These are phyloP conservation scores for Ophiostoma angusticollis DNA, from an alignment of 2,329 filamentous ascomycete species.

Conservation along the genomic window DNA sequence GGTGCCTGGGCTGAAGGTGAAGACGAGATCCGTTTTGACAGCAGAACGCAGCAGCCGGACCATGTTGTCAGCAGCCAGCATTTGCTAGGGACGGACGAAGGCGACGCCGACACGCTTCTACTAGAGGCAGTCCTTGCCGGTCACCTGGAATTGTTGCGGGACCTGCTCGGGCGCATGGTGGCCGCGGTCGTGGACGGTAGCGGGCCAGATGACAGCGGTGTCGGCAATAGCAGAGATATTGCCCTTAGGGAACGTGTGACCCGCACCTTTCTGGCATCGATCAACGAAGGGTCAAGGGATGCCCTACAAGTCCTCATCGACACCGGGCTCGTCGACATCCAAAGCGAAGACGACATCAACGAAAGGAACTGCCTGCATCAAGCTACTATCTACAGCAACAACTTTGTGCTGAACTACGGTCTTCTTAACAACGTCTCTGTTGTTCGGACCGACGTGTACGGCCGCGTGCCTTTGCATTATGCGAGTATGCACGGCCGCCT, in stretches of 20 bases:
- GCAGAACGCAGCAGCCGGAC: conserved; percentile 29
- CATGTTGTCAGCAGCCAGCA: conserved; percentile 55
- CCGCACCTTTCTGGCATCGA: conserved; percentile 76
- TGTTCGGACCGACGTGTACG: conserved; percentile 79
- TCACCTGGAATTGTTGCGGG: conserved; percentile 62
- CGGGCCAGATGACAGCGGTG: conserved; percentile 19
- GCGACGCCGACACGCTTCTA: conserved; percentile 78
- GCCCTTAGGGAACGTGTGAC: conserved; percentile 65
- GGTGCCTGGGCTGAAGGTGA: conserved; percentile 97
- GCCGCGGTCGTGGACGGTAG: conserved; percentile 40
- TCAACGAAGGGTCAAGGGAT: conserved; percentile 69
- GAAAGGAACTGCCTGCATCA: conserved; percentile 94
- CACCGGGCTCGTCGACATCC: conserved; percentile 74
- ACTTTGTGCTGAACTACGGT: conserved; percentile 63
- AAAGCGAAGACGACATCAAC: conserved; percentile 94
- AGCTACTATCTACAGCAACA: conserved; percentile 84
- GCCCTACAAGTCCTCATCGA: conserved; percentile 65
- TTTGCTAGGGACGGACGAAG: conserved; percentile 65
- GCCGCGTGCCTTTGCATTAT: conserved; percentile 85
- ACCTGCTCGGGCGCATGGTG: conserved; percentile 65
- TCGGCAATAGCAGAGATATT: conserved; percentile 31
- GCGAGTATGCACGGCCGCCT: conserved; percentile 88
- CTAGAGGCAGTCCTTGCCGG: conserved; percentile 77
- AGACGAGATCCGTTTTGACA: conserved; percentile 64
- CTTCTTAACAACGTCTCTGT: conserved; percentile 66